These are phyloP conservation scores for Wallacemonas rigidus DNA, from an alignment of 208 protist genomes.

Conservation along the genomic window DNA sequence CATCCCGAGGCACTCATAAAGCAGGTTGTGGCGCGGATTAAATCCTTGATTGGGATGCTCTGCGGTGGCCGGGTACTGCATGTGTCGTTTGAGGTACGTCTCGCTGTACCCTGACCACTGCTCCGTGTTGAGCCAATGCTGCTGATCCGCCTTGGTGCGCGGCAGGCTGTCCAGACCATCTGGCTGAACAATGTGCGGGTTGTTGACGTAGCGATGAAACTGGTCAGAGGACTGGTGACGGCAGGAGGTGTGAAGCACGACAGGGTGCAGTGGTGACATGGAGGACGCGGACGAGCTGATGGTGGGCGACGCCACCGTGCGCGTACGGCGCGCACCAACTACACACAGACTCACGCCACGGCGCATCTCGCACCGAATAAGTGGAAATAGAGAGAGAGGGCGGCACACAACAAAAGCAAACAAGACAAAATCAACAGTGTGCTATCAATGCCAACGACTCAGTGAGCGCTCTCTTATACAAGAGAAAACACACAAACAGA, in stretches of 20 bases:
- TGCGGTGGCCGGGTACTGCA: conserved; percentile 82
- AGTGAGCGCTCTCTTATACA: too few species aligned
- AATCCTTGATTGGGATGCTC: conserved; percentile 71
- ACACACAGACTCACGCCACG: background rate
- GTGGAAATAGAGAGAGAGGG: background rate
- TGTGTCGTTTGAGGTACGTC: conserved; percentile 75
- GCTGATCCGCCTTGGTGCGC: conserved; percentile 78
- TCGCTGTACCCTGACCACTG: conserved; percentile 89
- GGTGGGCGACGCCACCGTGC: background rate
- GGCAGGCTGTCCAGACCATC: conserved; percentile 78
- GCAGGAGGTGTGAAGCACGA: conserved; percentile 23
- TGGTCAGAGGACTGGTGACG: conserved; percentile 74
- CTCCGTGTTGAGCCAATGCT: conserved; percentile 89
- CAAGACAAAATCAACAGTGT: conserved; percentile 1
- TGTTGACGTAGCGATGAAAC: conserved; percentile 85
- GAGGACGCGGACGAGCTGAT: background rate
- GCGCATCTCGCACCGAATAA: background rate
- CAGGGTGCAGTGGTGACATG: background rate
- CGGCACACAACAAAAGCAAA: background rate
- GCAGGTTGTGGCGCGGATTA: conserved; percentile 51
- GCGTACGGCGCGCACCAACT: background rate
- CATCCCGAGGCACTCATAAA: conserved; percentile 62
- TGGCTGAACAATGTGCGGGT: conserved; percentile 83
- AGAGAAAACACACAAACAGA: background rate
- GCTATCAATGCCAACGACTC: too few species aligned